Evolutionary conservation across 2,329 filamentous ascomycete species (phyloP).

Genomic region (Talaromyces sp.): DNA sequence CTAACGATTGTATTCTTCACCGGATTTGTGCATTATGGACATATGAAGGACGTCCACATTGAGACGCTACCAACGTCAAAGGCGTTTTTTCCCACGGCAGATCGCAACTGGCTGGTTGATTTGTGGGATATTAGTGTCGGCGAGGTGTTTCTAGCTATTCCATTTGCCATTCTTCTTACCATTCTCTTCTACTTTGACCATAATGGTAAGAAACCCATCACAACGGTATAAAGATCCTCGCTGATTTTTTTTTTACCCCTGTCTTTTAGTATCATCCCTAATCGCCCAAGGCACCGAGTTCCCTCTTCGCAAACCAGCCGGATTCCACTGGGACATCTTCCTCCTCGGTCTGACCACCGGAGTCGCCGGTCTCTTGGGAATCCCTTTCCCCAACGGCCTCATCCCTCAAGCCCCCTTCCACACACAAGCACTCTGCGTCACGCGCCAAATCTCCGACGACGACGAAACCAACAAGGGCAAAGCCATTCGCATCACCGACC

Average conservation of each 20-base stretch:
- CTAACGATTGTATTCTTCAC: constrained; percentile 82
- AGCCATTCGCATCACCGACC: constrained; percentile 55
- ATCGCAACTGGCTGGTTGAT: constrained; percentile 68
- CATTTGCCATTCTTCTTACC: constrained; percentile 76
- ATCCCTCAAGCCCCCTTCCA: constrained; percentile 82
- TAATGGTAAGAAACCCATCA: constrained; percentile 54
- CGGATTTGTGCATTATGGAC: constrained; percentile 79
- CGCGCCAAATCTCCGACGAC: constrained; percentile 47
- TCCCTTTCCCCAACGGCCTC: constrained; percentile 76
- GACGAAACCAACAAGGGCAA: constrained; percentile 57
- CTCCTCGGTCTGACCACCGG: constrained; percentile 73
- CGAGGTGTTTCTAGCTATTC: constrained; percentile 78
- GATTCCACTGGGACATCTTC: constrained; percentile 82
- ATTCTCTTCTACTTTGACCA: constrained; percentile 88
- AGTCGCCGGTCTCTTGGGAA: constrained; percentile 66
- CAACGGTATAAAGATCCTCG: not conserved
- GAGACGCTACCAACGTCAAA: constrained; percentile 68
- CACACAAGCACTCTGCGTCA: constrained; percentile 71
- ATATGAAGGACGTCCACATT: constrained; percentile 66
- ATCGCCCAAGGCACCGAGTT: constrained; percentile 81
- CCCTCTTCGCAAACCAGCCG: constrained; percentile 71
- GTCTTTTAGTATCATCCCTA: constrained; percentile 70
- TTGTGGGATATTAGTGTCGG: constrained; percentile 72
- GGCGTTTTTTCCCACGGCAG: constrained; percentile 71
- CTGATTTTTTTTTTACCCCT: not conserved